Evolutionary conservation across 2,329 filamentous ascomycete species (phyloP).

Genomic region (Cadophora luteo-olivacea): DNA sequence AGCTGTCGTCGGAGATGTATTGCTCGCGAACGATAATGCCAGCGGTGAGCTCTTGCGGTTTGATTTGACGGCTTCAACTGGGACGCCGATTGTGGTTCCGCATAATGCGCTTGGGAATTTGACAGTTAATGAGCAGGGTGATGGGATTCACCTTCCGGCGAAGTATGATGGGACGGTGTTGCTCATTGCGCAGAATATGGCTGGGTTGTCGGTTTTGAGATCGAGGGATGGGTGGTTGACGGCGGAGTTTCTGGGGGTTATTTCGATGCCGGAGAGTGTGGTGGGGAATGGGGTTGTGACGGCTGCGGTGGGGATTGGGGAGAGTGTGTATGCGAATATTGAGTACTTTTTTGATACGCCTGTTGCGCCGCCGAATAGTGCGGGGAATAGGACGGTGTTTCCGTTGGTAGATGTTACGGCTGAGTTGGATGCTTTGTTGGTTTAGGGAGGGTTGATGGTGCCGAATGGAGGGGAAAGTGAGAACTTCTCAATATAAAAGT

Average conservation of each 20-base stretch:
- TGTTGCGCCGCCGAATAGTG: slow-evolving; percentile 9
- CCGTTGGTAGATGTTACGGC: not conserved
- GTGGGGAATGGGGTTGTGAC: not conserved
- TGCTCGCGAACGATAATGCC: slow-evolving; percentile 1
- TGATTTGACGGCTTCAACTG: not conserved
- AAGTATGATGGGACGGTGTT: slow-evolving; percentile 1
- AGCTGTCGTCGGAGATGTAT: not conserved
- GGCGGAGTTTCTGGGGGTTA: not conserved
- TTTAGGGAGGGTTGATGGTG: not conserved
- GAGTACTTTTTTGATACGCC: slow-evolving; percentile 10
- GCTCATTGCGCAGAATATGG: not conserved
- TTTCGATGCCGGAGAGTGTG: not conserved
- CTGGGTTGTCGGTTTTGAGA: not conserved
- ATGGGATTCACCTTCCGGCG: not conserved
- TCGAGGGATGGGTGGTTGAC: not conserved
- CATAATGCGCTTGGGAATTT: not conserved
- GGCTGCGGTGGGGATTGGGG: not conserved
- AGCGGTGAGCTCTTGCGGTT: not conserved
- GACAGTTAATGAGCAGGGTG: not conserved
- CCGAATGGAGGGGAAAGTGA: no score
- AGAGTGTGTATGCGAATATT: not conserved
- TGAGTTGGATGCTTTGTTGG: not conserved
- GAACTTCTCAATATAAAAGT: no score
- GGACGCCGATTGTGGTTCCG: not conserved
- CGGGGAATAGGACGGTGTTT: slow-evolving; percentile 12